Evolutionary conservation across 805 yeast genomes (phyloP).

Genomic region (Lipomyces starkeyi): DNA sequence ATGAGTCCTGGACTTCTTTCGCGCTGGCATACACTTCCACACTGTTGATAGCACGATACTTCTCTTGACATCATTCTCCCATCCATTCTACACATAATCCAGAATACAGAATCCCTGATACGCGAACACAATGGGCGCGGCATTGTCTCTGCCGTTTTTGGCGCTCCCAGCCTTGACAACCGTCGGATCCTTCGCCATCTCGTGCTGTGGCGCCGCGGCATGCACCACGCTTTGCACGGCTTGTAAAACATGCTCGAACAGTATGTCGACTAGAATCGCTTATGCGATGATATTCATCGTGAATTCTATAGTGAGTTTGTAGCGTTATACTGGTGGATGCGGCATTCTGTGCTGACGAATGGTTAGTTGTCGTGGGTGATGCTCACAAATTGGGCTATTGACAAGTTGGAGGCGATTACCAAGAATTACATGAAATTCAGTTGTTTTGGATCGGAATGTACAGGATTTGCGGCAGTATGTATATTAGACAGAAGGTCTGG

Average conservation of each 20-base stretch:
- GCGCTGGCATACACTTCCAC: background rate
- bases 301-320: slow-evolving; percentile 60
- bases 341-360: background rate
- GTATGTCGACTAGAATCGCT: slow-evolving; percentile 81
- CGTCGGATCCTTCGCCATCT: slow-evolving; percentile 66
- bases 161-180: slow-evolving; percentile 70
- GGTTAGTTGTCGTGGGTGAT: slow-evolving; percentile 80
- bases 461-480: slow-evolving; percentile 89
- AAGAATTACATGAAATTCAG: slow-evolving; percentile 70
- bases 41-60: background rate
- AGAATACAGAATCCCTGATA: background rate
- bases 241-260: slow-evolving; percentile 69
- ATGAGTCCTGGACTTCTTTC: too few species aligned
- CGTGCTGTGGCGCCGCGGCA: slow-evolving; percentile 82
- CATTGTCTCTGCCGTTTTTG: slow-evolving; percentile 52
- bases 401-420: slow-evolving; percentile 72
- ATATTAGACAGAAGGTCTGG: background rate
- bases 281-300: slow-evolving; percentile 80
- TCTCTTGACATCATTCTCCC: background rate
- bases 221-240: slow-evolving; percentile 67
- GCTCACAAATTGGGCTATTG: slow-evolving; percentile 77
- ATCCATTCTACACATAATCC: background rate
- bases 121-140: slow-evolving; percentile 48
- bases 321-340: background rate
- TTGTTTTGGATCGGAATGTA: slow-evolving; percentile 81